Percentiles rank a stretch among this genome's conserved stretches.
phyloP scores from a whole-genome alignment of 257 asterid genomes.

The Solanum okadae region DNA sequence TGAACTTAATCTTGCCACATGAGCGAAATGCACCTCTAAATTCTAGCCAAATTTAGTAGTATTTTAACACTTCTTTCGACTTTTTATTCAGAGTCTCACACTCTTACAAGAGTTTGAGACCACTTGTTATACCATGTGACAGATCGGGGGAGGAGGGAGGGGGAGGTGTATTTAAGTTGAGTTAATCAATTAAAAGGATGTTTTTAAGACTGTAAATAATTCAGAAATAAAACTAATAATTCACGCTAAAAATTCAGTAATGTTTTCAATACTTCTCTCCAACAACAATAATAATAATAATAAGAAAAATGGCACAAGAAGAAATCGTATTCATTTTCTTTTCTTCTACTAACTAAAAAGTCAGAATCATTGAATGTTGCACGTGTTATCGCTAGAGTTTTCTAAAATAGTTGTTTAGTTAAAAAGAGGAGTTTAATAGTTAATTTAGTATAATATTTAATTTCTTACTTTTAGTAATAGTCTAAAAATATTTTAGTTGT shows the following conservation, averaged over 20 bases:
- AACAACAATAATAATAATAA: neutral
- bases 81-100: too few species aligned
- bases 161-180: too few species aligned
- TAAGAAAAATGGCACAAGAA: neutral
- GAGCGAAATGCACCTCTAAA: too few species aligned
- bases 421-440: neutral
- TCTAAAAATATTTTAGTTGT: neutral
- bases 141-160: accelerated
- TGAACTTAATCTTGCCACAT: too few species aligned
- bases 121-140: too few species aligned
- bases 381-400: neutral
- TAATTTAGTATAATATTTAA: neutral
- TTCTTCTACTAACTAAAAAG: neutral
- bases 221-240: too few species aligned
- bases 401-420: neutral
- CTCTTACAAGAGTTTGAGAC: too few species aligned
- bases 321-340: neutral
- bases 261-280: too few species aligned
- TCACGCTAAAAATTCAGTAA: accelerated
- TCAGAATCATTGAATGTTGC: neutral
- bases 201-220: too few species aligned
- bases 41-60: too few species aligned
- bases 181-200: accelerated
- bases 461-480: neutral
- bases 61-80: too few species aligned